Evolutionary conservation across 2,329 filamentous ascomycete genomes (phyloP), one percentile per base, ranked within the genome.

Genomic region (Epichloe uncinata): DNA sequence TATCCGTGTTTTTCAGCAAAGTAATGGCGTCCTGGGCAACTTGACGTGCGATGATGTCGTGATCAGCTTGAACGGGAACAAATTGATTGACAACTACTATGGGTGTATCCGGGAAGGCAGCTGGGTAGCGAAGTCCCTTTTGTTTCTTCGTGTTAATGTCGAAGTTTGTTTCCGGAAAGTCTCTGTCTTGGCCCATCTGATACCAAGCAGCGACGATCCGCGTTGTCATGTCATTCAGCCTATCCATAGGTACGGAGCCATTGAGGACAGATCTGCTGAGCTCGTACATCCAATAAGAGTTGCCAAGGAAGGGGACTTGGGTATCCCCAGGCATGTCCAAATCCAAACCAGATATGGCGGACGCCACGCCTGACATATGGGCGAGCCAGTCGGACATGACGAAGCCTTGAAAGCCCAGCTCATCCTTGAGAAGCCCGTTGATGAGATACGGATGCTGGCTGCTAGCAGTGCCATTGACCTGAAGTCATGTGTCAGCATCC

Each of bases 181-280:
- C 73, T 52, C 86, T 73, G 60, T 94, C 85, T 62, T 96, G 85
- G 1, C 87, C 85, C 47, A 93, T 71, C 63, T 93, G 85, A 61
- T 94, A 96, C 88, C 89, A 96, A 0, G 90, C 76, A 0, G 91
- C 90, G 1, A 95, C 85, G 52, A 95, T 79, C 9, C 90, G 81
- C 1, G 87, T 87, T 0, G 81, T 85, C 86, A 95, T 95, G 61
- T 97, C 91, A 58, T 96, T 86, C 26, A 97, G 66, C 16, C 91
- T 77, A 7, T 85, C 81, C 56, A 94, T 72, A 0, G 90, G 89
- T 0, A 97, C 75, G 1, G 87, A 91, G 3, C 83, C 83, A 57
- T 97, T 96, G 44, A 95, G 72, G 2, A 87, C 78, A 0, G 89
- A 78, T 47, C 79, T 81, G 0, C 83, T 91, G 34, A 96, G 73